Evolutionary conservation across 176 grass and related monocot species (phyloP), one percentile per base, ranked within the genome.

Genomic region (Juncus effusus): DNA sequence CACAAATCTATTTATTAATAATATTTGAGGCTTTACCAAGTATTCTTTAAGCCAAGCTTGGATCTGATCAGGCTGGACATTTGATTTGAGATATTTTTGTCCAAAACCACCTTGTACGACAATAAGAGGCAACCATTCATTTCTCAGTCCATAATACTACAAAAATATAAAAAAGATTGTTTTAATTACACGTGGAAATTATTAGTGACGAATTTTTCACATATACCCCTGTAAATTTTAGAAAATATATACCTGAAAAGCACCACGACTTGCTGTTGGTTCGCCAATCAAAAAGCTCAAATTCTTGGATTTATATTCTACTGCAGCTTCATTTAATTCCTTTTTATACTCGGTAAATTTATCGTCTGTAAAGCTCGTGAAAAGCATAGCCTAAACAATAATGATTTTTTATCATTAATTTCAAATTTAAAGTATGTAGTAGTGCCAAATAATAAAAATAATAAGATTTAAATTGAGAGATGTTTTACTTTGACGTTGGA

Each of bases 281-380:
- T 99, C 88, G 61, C 80, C 94, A 60, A 93, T 85, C 72, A 99
- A 77, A 79, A 93, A 99, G 64, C 61, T 99, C 39, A 99, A 77
- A 60, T 86, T 99, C 61, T 87, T 78, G 40, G 74, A 78, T 54
- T 73, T 87, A 59, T 84, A 86, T 40, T 80, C 69, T 69, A 56
- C 82, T 50, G 94, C 94, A 59, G 78, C 80, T 67, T 82, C 72
- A 67, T 84, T 61, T 40, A 89, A 75, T 36, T 89, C 66, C 15
- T 71, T 77, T 79, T 86, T 99, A 73, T 84, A 99, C 52, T 65
- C 38, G 16, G 86, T 79, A 3, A 82, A 36, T 65, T 82, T 86
- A 40, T 84, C 45, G 1, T 74, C 74, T 2, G 67, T 65, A 61
- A 93, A 99, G 63, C 83, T 84, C 39, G 91, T 54, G 69, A 99